phyloP scores from a whole-genome alignment of 768 basidiomycete species.

The Russula compacta region DNA sequence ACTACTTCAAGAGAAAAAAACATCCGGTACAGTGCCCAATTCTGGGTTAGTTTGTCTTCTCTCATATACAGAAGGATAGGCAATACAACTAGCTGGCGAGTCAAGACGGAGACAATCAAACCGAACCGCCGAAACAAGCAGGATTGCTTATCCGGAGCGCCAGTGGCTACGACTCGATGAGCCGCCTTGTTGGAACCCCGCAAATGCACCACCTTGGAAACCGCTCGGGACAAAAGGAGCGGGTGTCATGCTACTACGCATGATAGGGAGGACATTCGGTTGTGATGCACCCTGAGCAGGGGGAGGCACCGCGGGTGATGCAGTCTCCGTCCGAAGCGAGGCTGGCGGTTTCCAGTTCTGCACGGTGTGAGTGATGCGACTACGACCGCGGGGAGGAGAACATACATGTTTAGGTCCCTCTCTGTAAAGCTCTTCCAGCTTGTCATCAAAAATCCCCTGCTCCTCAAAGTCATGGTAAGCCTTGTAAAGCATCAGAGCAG shows the following conservation, averaged over 20 bases:
- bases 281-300: slow-evolving; percentile 13
- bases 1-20: background rate
- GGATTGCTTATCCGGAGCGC: slow-evolving; percentile 2
- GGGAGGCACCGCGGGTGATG: slow-evolving; percentile 1
- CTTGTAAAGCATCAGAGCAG: slow-evolving; percentile 78
- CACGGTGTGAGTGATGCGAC: background rate
- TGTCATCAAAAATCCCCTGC: slow-evolving; percentile 71
- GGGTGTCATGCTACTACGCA: slow-evolving; percentile 14
- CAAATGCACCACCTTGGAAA: slow-evolving; percentile 14
- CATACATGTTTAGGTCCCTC: slow-evolving; percentile 68
- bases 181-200: slow-evolving; percentile 10
- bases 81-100: background rate
- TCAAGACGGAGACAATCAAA: background rate
- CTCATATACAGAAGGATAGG: background rate
- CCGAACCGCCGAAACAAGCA: background rate
- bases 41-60: too few species aligned
- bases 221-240: slow-evolving; percentile 8
- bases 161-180: slow-evolving; percentile 10
- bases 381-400: slow-evolving; percentile 8
- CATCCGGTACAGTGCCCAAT: background rate
- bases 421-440: slow-evolving; percentile 77
- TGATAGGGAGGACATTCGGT: slow-evolving; percentile 12
- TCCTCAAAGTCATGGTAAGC: slow-evolving; percentile 70
- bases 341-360: slow-evolving; percentile 54
- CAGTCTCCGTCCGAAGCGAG: slow-evolving; percentile 7